These are phyloP conservation scores for Peronospora destructor DNA, from an alignment of 352 stramenopile species.

Conservation along the genomic window DNA sequence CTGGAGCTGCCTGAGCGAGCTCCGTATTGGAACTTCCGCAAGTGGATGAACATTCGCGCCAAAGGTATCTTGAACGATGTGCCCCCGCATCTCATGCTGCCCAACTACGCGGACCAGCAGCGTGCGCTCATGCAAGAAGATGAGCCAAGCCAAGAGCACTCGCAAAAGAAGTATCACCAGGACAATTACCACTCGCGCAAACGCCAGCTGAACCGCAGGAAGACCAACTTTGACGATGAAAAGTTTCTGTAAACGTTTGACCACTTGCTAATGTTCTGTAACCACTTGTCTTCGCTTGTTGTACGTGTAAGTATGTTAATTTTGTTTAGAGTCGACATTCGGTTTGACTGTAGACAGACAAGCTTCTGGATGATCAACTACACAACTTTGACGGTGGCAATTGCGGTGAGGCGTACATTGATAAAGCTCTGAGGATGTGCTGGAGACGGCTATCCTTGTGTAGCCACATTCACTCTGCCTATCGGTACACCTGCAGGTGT, in stretches of 20 bases:
- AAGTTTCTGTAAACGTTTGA: constrained; percentile 35
- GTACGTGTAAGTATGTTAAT: neutral
- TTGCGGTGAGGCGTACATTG: constrained; percentile 42
- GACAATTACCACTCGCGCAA: constrained; percentile 33
- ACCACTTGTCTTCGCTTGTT: constrained; percentile 9
- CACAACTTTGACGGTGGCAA: constrained; percentile 68
- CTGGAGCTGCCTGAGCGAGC: constrained; percentile 58
- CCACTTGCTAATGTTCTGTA: constrained; percentile 7
- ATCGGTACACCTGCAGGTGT: constrained; percentile 34
- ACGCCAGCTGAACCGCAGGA: constrained; percentile 27
- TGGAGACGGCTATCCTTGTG: constrained; percentile 47
- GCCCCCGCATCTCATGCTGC: constrained; percentile 55
- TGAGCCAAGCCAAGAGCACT: constrained; percentile 1
- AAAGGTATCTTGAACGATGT: constrained; percentile 47
- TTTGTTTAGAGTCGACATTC: constrained; percentile 32
- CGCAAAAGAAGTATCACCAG: constrained; percentile 15
- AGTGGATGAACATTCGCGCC: constrained; percentile 76
- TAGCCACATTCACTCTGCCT: constrained; percentile 43
- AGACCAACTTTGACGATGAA: constrained; percentile 21
- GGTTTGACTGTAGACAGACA: constrained; percentile 44
- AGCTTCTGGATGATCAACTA: constrained; percentile 53
- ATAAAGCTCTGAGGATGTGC: constrained; percentile 38
- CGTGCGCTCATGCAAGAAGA: constrained; percentile 23
- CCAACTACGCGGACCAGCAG: constrained; percentile 24
- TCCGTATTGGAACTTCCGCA: constrained; percentile 84